Evolutionary conservation across 2,329 filamentous ascomycete species (phyloP).

Genomic region (Fusarium sp.): DNA sequence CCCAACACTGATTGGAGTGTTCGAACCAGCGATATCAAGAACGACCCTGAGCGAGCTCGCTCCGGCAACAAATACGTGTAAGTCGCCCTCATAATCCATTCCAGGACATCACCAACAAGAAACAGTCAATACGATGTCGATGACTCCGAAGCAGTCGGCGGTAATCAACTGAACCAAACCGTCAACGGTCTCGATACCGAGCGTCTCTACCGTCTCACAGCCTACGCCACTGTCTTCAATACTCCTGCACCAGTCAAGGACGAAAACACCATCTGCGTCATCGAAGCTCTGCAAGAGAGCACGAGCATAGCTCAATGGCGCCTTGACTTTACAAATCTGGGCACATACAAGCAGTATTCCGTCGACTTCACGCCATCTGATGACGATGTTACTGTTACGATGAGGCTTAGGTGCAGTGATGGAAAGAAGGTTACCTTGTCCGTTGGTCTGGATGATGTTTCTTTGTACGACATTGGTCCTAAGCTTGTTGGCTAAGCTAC

Average conservation of each 20-base stretch:
- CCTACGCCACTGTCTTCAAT: background rate
- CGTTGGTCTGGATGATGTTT: background rate
- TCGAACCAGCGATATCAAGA: background rate
- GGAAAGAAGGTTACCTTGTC: background rate
- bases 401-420: background rate
- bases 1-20: background rate
- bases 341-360: background rate
- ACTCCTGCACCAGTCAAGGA: background rate
- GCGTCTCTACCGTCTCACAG: background rate
- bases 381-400: background rate
- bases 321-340: accelerated
- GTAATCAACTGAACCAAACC: background rate
- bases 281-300: background rate
- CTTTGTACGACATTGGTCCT: background rate
- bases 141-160: background rate
- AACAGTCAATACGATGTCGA: background rate
- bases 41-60: accelerated
- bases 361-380: background rate
- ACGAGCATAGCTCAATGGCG: background rate
- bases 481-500: background rate
- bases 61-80: background rate
- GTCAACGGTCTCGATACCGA: background rate
- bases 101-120: accelerated
- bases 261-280: background rate
- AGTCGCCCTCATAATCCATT: accelerated